Percentiles rank a stretch among this genome's conserved stretches.
Evolutionary conservation across 441 rosid genomes (phyloP).

Genomic region (Populus hybrid): DNA sequence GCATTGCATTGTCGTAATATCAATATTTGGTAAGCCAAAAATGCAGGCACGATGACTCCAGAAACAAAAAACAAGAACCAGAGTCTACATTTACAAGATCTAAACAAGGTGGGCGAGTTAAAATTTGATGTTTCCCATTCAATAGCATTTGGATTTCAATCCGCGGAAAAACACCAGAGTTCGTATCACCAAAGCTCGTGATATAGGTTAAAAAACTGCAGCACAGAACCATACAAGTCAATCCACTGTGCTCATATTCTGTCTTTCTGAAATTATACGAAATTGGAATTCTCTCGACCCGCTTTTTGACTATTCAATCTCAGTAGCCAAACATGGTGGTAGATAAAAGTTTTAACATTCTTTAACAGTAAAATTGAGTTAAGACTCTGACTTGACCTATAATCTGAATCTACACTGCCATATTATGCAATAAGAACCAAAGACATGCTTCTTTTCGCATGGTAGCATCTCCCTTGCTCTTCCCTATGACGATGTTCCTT

Average conservation of each 20-base stretch:
- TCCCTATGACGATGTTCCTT: slow-evolving; percentile 18
- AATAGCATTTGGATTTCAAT: neutral
- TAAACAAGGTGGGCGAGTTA: neutral
- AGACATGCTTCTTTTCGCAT: neutral
- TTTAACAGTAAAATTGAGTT: neutral
- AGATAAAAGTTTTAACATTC: slow-evolving; percentile 6
- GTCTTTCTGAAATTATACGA: neutral
- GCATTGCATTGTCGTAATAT: neutral
- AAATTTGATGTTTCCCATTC: neutral
- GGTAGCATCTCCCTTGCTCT: neutral
- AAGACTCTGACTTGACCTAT: neutral
- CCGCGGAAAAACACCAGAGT: neutral
- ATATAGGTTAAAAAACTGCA: neutral
- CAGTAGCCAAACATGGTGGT: neutral
- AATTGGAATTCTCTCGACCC: neutral
- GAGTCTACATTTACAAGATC: neutral
- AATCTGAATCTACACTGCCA: neutral
- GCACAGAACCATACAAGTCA: neutral
- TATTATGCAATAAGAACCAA: neutral
- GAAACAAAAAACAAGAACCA: neutral
- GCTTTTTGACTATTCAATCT: neutral
- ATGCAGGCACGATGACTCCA: neutral
- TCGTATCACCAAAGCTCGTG: neutral
- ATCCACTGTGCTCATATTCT: neutral
- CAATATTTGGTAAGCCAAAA: neutral